Evolutionary conservation across 176 grass and related monocot species (phyloP), one percentile per base, ranked within the genome.

Genomic region (Zea luxurians): DNA sequence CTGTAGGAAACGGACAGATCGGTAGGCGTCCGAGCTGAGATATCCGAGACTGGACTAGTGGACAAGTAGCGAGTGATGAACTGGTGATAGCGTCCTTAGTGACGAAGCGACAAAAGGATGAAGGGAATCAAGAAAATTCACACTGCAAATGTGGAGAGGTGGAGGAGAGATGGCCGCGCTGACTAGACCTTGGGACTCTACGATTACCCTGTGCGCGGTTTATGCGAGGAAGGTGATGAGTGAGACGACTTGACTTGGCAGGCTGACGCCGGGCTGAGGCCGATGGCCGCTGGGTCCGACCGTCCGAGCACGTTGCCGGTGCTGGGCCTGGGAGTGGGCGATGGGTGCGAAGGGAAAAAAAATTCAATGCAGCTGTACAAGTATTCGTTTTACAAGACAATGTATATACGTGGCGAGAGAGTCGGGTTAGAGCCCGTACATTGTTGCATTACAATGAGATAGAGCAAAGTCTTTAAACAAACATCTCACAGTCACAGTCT

Each of bases 1-100:
- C 2, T 54, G 61, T 36, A 44, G 10, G 73, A 48, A 58, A 60
- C 18, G 80, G 68, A 83, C 67, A 74, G 61, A 61, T 48, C 6
- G 74, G 68, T 61, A 13, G 35, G 67, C 69, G 5, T 17, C 13
- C 9, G 52, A 50, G 63, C 59, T 79, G 60, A 18, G 67, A 13
- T 38, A 73, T 57, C 36, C 20, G 70, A 11, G 15, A 55, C 6
- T 55, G 53, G 27, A 58, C 7, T 15, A 21, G 12, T 37, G 34
- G 4, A 17, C 52, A 20, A 21, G 17, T 6, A n/a, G 7, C 35
- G 48, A 8, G 8, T 71, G 17, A 15, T 69, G 61, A 2, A 5
- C 54, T n/a, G 11, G 46, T 9, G 10, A n/a, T 15, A 12, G 44
- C 43, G 47, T 35, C 20, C 57, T 57, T 57, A 48, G 59, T 69